Conservation (phyloP, 2,329 filamentous ascomycete genomes). For the Hypoxylon sp. region DNA sequence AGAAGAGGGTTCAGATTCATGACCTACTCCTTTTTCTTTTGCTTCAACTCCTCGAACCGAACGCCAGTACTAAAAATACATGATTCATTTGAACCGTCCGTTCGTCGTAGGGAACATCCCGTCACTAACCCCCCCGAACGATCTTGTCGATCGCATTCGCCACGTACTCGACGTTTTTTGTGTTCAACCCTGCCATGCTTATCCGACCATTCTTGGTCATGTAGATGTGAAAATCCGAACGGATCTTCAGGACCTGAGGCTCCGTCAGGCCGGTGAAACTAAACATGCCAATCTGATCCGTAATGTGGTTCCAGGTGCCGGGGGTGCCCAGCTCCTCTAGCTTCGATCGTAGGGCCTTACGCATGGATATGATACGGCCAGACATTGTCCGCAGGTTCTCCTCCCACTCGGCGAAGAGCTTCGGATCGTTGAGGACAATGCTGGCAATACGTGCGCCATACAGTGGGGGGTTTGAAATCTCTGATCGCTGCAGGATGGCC, state of each 20-base stretch:
- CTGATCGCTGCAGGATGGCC: slow-evolving; percentile 91
- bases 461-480: slow-evolving; percentile 96
- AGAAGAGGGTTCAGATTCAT: slow-evolving; percentile 14
- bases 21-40: slow-evolving; percentile 10
- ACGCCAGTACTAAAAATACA: slow-evolving; percentile 14
- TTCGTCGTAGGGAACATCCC: not conserved
- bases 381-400: slow-evolving; percentile 92
- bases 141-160: slow-evolving; percentile 88
- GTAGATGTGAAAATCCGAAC: slow-evolving; percentile 78
- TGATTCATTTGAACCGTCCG: not conserved
- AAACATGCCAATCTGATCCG: slow-evolving; percentile 99
- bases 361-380: slow-evolving; percentile 93
- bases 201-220: slow-evolving; percentile 99
- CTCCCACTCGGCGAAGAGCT: slow-evolving; percentile 90
- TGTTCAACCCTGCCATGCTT: slow-evolving; percentile 97
- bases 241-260: slow-evolving; percentile 74
- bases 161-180: slow-evolving; percentile 90
- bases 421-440: slow-evolving; percentile 81
- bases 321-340: slow-evolving; percentile 87
- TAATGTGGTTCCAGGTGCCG: slow-evolving; percentile 95
- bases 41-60: slow-evolving; percentile 18
- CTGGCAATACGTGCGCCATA: slow-evolving; percentile 92
- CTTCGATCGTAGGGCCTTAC: slow-evolving; percentile 76
- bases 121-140: slow-evolving; percentile 62
- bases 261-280: slow-evolving; percentile 85